phyloP scores from a whole-genome alignment of 257 asterid genomes.

The Dorcoceras hygrometricum region DNA sequence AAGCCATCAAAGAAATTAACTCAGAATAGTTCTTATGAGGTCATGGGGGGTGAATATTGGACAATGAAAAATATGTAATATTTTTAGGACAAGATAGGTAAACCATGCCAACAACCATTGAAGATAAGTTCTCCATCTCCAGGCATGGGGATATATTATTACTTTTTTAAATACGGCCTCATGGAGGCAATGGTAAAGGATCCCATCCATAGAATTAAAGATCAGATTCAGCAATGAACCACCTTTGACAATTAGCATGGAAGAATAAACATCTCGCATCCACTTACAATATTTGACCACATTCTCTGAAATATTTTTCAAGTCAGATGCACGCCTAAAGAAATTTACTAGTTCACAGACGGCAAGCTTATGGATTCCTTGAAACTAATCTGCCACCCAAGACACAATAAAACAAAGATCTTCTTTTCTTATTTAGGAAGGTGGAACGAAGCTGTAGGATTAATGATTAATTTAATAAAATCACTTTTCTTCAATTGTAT shows the following conservation, averaged over 20 bases:
- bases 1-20: neutral
- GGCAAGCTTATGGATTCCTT: conserved; percentile 1
- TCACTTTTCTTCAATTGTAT: neutral
- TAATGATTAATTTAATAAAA: neutral
- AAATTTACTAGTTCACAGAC: neutral
- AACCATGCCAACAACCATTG: conserved; percentile 5
- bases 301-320: neutral
- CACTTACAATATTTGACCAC: neutral
- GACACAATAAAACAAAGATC: neutral
- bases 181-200: too few species aligned
- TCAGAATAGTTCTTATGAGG: neutral
- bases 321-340: neutral
- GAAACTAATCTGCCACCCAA: neutral
- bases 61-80: neutral
- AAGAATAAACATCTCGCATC: too few species aligned
- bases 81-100: neutral
- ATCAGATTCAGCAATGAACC: too few species aligned
- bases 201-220: too few species aligned
- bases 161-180: too few species aligned
- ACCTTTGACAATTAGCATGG: too few species aligned
- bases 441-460: neutral
- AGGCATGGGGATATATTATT: too few species aligned
- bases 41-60: neutral
- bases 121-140: neutral
- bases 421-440: neutral